Evolutionary conservation across 306 rosid genomes (phyloP).

Genomic region (Herpetospermum pedunculosum): DNA sequence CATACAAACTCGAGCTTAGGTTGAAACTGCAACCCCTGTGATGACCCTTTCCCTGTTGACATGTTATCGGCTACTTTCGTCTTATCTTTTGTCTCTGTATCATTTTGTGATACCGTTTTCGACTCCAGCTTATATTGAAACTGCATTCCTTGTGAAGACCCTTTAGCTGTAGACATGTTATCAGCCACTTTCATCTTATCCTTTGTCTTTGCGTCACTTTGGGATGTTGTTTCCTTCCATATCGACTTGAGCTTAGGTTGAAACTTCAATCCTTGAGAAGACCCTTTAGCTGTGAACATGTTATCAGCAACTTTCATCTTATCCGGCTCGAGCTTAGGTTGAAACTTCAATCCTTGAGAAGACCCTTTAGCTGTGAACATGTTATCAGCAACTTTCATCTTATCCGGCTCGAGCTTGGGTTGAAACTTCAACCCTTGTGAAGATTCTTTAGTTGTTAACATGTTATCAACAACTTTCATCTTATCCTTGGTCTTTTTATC

Average conservation of each 20-base stretch:
- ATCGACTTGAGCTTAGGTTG: too few species aligned
- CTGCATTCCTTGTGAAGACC: background rate
- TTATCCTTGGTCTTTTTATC: background rate
- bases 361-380: background rate
- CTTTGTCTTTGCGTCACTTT: background rate
- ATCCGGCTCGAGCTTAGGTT: background rate
- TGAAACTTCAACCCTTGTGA: background rate
- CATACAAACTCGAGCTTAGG: background rate
- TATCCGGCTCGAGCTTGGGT: background rate
- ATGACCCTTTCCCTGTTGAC: background rate
- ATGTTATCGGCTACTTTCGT: background rate
- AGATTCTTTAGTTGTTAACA: background rate
- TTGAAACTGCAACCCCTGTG: background rate
- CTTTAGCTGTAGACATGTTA: background rate
- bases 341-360: background rate
- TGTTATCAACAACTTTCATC: background rate
- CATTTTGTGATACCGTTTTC: background rate
- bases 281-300: background rate
- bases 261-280: background rate
- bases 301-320: background rate
- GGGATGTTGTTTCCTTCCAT: background rate
- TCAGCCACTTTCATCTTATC: background rate
- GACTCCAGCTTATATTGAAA: too few species aligned
- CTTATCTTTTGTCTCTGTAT: background rate
- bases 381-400: background rate